Evolutionary conservation across 2,329 filamentous ascomycete genomes (phyloP).

Genomic region (Xylariaceae sp.): DNA sequence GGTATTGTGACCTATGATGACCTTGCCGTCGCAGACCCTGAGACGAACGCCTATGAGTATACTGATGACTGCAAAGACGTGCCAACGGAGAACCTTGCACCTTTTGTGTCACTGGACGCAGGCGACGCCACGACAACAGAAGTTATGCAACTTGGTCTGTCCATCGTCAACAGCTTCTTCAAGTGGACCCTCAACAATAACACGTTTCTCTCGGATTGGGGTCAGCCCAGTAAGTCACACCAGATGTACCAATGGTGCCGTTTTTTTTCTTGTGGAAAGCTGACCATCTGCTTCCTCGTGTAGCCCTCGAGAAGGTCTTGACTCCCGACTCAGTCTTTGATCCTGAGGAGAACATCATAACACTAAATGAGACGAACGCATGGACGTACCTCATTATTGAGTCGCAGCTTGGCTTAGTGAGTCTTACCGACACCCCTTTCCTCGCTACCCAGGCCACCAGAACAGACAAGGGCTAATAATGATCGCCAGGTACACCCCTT

Average conservation of each 20-base stretch:
- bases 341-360: constrained; percentile 41
- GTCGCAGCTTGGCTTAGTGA: constrained; percentile 32
- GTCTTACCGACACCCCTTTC: constrained; percentile 1
- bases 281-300: constrained; percentile 7
- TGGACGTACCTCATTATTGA: constrained; percentile 49
- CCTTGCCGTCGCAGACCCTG: constrained; percentile 29
- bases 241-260: background rate
- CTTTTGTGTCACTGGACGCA: constrained; percentile 46
- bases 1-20: constrained; percentile 56
- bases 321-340: constrained; percentile 35
- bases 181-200: constrained; percentile 58
- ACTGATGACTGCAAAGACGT: constrained; percentile 47
- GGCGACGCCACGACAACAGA: constrained; percentile 35
- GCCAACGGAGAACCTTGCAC: constrained; percentile 43
- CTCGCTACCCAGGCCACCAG: background rate
- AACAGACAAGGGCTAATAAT: background rate
- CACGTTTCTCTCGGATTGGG: constrained; percentile 56
- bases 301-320: constrained; percentile 45
- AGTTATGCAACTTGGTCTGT: constrained; percentile 40
- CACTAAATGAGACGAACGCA: constrained; percentile 38
- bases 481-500: constrained; percentile 47
- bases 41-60: constrained; percentile 16
- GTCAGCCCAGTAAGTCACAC: constrained; percentile 48
- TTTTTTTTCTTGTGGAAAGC: background rate
- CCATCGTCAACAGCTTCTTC: constrained; percentile 46